Base-by-base conservation (phyloP, 2,329 filamentous ascomycete species). In the Talaromyces albobiverticillius region DNA sequence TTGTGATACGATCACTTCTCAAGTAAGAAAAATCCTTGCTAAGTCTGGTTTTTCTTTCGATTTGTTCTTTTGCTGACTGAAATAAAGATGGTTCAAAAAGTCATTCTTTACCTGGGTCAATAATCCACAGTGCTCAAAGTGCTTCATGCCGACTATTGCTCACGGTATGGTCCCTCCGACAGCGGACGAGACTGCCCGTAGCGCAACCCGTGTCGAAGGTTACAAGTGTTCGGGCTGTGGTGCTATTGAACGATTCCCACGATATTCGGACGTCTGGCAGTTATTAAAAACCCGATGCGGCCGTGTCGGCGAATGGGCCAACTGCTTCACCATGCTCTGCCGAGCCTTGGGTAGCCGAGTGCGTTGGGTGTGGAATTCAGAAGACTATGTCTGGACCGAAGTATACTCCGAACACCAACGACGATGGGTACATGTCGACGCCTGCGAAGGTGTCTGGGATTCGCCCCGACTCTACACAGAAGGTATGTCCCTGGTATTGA, bases 281-380 rank as follows among this genome's bases (percentile, higher is more conserved):
- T 75, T 97, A 57, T 77, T 99, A 41, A 88, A 96, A 71, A 95
- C 90, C 25, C 81, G 89, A 62, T 83, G 88, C 62, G 94, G 94
- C 32, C 86, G 94, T 62, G 88, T 88, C 57, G 94, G 94, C 58
- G 94, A 99, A 76, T 97, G 94, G 91, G 91, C 90, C 61, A 97
- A 96, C 75, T 96, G 92, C 79, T 99, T 99, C 76, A 93, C 88
- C 75, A 97, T 97, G 94, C 82, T 99, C 50, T 97, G 93, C 78
- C 85, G 93, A 57, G 94, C 94, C 4, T 85, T 97, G 13, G 93
- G 93, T 47, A 89, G 88, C 57, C 84, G 93, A 57, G 91, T 96
- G 22, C 85, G 94, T 65, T 99, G 94, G 94, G 88, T 99, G 10
- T 99, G 94, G 94, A 97, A 97, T 63, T 87, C 88, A 26, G 94